phyloP scores from a whole-genome alignment of 805 yeast species.

The Debaryomyces castellii region DNA sequence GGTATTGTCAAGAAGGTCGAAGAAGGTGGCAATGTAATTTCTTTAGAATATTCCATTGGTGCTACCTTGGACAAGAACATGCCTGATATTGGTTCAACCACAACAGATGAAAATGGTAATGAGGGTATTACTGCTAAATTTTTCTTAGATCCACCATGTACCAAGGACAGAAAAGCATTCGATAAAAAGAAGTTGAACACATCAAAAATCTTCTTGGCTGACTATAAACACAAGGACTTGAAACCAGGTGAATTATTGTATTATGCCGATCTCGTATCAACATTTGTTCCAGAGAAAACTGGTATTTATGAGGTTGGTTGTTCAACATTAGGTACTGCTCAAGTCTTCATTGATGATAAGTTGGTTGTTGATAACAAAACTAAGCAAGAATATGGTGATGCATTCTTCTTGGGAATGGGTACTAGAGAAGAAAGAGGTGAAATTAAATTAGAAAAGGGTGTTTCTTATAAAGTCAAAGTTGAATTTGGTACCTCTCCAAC shows the following conservation, averaged over 20 bases:
- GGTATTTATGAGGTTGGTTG: constrained; percentile 55
- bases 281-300: constrained; percentile 45
- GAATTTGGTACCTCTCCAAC: constrained; percentile 55
- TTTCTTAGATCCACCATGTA: constrained; percentile 16
- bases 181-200: constrained; percentile 17
- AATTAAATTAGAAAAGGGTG: constrained; percentile 42
- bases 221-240: constrained; percentile 19
- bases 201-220: constrained; percentile 22
- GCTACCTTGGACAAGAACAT: constrained; percentile 30
- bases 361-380: constrained; percentile 58
- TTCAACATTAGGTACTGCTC: constrained; percentile 54
- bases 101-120: constrained; percentile 21
- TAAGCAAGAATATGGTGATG: constrained; percentile 47
- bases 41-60: constrained; percentile 29
- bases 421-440: constrained; percentile 48
- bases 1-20: constrained; percentile 37
- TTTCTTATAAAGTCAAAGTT: constrained; percentile 43
- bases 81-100: constrained; percentile 27
- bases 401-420: constrained; percentile 53
- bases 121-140: constrained; percentile 19
- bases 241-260: constrained; percentile 22
- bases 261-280: constrained; percentile 46
- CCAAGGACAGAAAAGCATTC: constrained; percentile 12
- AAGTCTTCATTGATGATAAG: constrained; percentile 50
- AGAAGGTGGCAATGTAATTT: constrained; percentile 22